Base-by-base conservation (phyloP, 2,329 filamentous ascomycete species). In the Alternaria arbusti region DNA sequence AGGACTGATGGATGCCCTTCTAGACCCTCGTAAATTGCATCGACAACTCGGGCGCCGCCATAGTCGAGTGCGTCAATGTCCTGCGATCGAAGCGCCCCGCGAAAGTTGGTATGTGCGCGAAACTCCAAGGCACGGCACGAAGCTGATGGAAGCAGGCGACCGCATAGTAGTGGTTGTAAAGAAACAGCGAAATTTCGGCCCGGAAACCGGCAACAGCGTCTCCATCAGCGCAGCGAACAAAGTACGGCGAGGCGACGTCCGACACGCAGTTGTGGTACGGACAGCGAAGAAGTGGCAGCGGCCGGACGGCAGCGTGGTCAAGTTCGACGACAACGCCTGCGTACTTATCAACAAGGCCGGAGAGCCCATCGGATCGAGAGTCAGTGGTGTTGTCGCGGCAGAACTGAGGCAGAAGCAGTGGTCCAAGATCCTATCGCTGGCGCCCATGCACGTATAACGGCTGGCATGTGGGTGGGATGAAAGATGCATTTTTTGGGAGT, bases 1-100 rank as follows among this genome's bases (percentile, higher is more conserved):
- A 62, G 54, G 67, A 65, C 77, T 77, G 67, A 98, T 97, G 93
- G 71, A 68, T 47, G 62, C 45, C 62, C 65, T 65, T 84, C 69
- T 81, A 85, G 96, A 92, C 94, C 80, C 93, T 99, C 89, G 88
- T 99, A 76, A 97, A 96, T 84, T 98, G 96, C 90, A 98, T 99
- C 89, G 96, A 99, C 90, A 99, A 97, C 86, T 98, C 96, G 70
- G 96, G 96, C 80, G 96, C 96, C 73, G 94, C 96, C 75, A 87
- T 99, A 71, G 96, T 98, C 83, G 96, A 99, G 85, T 99, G 96
- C 84, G 92, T 91, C 80, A 91, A 95, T 80, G 91, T 98, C 67
- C 86, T 99, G 76, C 93, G 93, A 78, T 96, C 95, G 84, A 97
- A 97, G 85, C 86, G 89, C 71, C 89, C 90, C 76, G 96, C 95